These are phyloP conservation scores for Lentinula lateritia DNA, from an alignment of 768 basidiomycete genomes.

Conservation along the genomic window DNA sequence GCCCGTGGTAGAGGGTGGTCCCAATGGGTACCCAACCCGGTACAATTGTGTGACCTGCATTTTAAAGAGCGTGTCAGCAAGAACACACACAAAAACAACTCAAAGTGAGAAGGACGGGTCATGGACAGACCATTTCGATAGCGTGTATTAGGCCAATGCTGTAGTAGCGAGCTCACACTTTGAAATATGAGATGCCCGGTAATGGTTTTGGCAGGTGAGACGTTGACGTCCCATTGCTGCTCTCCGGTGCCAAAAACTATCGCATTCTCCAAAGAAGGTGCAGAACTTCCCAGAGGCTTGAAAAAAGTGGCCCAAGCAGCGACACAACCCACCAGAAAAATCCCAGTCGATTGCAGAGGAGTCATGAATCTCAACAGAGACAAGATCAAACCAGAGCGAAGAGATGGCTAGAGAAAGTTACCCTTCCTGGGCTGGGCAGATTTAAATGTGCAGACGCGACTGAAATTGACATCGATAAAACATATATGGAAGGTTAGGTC, in stretches of 20 bases:
- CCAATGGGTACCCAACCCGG: slow-evolving; percentile 12
- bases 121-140: slow-evolving; percentile 27
- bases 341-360: neutral
- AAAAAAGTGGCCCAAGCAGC: neutral
- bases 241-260: neutral
- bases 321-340: neutral
- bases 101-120: too few species aligned
- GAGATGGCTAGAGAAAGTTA: neutral
- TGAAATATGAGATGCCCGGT: slow-evolving; percentile 22
- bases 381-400: neutral
- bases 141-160: slow-evolving; percentile 33
- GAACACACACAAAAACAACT: neutral
- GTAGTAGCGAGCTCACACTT: slow-evolving; percentile 19
- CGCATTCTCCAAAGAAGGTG: neutral
- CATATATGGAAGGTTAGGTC: neutral
- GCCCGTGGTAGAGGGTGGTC: slow-evolving; percentile 17
- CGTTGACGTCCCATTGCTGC: slow-evolving; percentile 16
- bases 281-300: neutral
- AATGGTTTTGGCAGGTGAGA: slow-evolving; percentile 14
- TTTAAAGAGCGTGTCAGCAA: neutral
- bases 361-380: neutral
- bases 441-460: neutral
- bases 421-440: neutral
- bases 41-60: slow-evolving; percentile 17
- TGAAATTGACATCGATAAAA: neutral